Conservation (phyloP, 1,139 yeast species). For the Pichia sp. region DNA sequence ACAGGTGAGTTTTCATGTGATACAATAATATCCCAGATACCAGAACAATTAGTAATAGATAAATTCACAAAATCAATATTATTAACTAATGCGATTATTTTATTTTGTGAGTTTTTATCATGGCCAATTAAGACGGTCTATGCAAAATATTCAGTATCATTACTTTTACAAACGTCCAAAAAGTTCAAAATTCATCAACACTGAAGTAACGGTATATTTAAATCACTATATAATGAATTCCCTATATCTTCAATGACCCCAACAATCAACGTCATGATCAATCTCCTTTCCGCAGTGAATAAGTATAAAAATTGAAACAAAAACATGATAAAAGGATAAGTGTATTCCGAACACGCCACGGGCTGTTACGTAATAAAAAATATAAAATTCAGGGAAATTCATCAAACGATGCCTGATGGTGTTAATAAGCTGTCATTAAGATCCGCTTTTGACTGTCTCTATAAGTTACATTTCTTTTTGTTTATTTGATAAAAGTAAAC, state of each 20-base stretch:
- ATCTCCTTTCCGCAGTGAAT: neutral
- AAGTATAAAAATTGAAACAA: neutral
- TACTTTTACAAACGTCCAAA: neutral
- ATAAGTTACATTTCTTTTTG: neutral
- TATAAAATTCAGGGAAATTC: neutral
- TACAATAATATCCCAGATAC: neutral
- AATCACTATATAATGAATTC: neutral
- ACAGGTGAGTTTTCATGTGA: neutral
- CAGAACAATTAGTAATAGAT: neutral
- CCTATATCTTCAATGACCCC: neutral
- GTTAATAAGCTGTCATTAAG: too few relatives aligned
- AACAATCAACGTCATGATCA: neutral
- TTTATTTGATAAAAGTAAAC: neutral
- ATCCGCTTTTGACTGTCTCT: neutral
- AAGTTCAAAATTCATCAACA: neutral
- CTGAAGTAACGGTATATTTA: neutral
- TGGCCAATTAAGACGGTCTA: neutral
- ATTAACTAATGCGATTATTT: neutral
- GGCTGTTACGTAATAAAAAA: neutral
- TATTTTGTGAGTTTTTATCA: neutral
- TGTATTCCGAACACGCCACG: slow-evolving; percentile 1
- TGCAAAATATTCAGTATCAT: neutral
- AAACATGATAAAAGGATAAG: neutral
- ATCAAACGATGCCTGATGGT: neutral
- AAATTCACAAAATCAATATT: neutral